Percentiles rank a stretch among this genome's conserved stretches.
Evolutionary conservation across 352 stramenopile genomes (phyloP).

Genomic region (Thalassiosira ordinaria): DNA sequence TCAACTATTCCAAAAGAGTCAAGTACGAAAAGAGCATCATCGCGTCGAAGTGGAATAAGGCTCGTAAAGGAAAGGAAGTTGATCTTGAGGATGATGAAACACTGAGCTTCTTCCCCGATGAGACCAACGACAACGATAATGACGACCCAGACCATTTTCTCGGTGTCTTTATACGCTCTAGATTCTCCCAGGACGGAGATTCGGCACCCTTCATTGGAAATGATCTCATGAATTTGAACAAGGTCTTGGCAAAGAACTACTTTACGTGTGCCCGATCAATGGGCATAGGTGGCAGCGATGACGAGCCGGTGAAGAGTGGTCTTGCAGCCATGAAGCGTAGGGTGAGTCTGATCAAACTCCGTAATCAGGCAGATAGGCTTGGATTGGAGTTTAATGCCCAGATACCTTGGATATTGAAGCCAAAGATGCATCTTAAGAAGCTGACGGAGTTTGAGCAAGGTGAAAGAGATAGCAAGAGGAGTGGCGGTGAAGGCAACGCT

Average conservation of each 20-base stretch:
- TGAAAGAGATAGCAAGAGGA: neutral
- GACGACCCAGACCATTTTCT: slow-evolving; percentile 31
- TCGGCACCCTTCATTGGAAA: slow-evolving; percentile 70
- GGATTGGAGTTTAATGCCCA: slow-evolving; percentile 62
- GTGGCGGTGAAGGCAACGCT: neutral
- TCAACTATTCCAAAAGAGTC: slow-evolving; percentile 32
- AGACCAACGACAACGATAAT: slow-evolving; percentile 34
- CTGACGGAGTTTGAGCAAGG: neutral
- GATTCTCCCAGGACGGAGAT: slow-evolving; percentile 12
- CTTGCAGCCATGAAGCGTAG: slow-evolving; percentile 58
- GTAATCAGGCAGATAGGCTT: slow-evolving; percentile 71
- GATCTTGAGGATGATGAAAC: slow-evolving; percentile 45
- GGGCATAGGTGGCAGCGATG: neutral
- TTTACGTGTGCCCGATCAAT: slow-evolving; percentile 56
- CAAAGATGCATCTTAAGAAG: slow-evolving; percentile 28
- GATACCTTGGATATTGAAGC: slow-evolving; percentile 64
- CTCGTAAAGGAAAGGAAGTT: slow-evolving; percentile 29
- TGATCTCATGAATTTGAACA: slow-evolving; percentile 68
- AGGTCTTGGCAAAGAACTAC: slow-evolving; percentile 67
- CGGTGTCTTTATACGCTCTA: slow-evolving; percentile 27
- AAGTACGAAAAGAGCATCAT: slow-evolving; percentile 68
- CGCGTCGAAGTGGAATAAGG: slow-evolving; percentile 59
- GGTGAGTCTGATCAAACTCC: slow-evolving; percentile 71
- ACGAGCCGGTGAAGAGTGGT: slow-evolving; percentile 68
- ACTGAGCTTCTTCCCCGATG: slow-evolving; percentile 47